Percentiles rank a stretch among this genome's conserved stretches.
These are phyloP conservation scores for Ustilago tritici DNA, from an alignment of 1,284 basidiomycete genomes.

Conservation along the genomic window DNA sequence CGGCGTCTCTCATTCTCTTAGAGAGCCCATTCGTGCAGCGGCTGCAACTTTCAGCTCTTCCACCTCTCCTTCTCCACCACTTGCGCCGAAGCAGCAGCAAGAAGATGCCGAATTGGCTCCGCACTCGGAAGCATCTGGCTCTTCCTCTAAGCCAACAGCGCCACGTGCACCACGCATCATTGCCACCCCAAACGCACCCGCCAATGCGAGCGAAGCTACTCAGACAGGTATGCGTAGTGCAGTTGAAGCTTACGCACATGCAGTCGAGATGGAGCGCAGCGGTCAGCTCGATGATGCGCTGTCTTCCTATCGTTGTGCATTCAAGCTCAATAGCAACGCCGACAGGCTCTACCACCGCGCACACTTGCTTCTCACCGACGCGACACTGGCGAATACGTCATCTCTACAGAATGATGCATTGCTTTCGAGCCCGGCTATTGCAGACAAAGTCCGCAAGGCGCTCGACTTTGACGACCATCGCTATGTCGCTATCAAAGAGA, in stretches of 20 bases:
- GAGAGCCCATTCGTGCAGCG: conserved; percentile 26
- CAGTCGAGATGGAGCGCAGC: conserved; percentile 57
- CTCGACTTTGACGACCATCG: conserved; percentile 57
- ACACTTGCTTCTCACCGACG: conserved; percentile 47
- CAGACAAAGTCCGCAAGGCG: conserved; percentile 50
- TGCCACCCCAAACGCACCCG: conserved; percentile 29
- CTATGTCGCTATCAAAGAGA: conserved; percentile 49
- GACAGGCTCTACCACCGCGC: conserved; percentile 61
- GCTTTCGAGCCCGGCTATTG: conserved; percentile 50
- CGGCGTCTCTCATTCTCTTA: conserved; percentile 27
- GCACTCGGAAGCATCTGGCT: conserved; percentile 8
- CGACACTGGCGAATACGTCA: conserved; percentile 24
- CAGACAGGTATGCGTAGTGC: conserved; percentile 47
- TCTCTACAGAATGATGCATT: conserved; percentile 41
- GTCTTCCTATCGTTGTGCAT: conserved; percentile 55
- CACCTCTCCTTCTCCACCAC: conserved; percentile 7
- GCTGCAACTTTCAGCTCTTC: conserved; percentile 26
- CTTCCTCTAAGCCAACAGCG: conserved; percentile 6
- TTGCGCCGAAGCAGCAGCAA: conserved; percentile 10
- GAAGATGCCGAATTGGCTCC: neutral
- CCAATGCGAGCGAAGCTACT: conserved; percentile 29
- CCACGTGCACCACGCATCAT: conserved; percentile 25
- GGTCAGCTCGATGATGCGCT: conserved; percentile 58
- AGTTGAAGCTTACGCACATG: conserved; percentile 54
- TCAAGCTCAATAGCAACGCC: conserved; percentile 55